Conservation (phyloP, 305 asterid genomes). For the Fraxinus ornus region DNA sequence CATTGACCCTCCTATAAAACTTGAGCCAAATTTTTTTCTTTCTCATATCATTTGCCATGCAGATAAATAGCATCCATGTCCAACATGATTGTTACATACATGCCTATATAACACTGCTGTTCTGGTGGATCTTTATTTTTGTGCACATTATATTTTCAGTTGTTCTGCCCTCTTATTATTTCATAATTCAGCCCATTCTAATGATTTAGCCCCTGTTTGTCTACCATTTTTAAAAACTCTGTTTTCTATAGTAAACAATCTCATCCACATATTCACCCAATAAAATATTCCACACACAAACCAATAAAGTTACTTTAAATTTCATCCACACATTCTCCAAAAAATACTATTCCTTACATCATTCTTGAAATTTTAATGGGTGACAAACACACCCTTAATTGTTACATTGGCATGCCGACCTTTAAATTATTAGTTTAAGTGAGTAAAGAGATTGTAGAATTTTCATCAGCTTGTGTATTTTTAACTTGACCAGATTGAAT, state of each 20-base stretch:
- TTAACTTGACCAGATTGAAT: not conserved
- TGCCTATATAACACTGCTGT: not conserved
- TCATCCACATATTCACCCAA: too few relatives aligned
- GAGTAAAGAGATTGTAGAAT: not conserved
- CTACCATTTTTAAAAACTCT: too few relatives aligned
- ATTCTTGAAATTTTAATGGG: too few relatives aligned
- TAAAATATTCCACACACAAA: too few relatives aligned
- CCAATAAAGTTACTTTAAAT: too few relatives aligned
- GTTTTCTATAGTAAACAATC: too few relatives aligned
- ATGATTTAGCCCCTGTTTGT: not conserved
- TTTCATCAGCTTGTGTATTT: not conserved
- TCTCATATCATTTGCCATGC: constrained; percentile 1
- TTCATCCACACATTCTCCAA: too few relatives aligned
- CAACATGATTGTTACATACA: not conserved
- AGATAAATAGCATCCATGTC: not conserved
- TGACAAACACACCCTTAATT: too few relatives aligned
- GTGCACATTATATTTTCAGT: not conserved
- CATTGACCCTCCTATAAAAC: not conserved
- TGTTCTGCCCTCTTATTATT: not conserved
- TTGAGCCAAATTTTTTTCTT: not conserved
- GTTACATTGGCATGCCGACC: not conserved
- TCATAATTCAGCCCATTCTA: not conserved
- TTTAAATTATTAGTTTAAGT: not conserved
- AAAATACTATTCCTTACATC: too few relatives aligned
- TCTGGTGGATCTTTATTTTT: not conserved